Percentiles rank a stretch among this genome's conserved stretches.
Conservation (phyloP, 805 yeast species). For the Wickerhamiella alocasiicola region DNA sequence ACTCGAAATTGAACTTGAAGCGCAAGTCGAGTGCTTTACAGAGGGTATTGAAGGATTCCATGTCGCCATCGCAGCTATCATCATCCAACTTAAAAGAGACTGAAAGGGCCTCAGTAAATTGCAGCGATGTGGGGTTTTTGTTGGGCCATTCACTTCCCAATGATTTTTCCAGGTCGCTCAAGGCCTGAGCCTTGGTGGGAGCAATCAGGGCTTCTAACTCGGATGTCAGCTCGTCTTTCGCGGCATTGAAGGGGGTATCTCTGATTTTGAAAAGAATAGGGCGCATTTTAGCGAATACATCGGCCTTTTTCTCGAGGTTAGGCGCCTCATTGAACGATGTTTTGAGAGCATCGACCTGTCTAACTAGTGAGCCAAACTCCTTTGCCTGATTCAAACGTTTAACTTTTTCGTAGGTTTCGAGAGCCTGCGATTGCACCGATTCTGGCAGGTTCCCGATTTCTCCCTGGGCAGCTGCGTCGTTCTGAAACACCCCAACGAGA, state of each 20-base stretch:
- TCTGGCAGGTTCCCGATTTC: not conserved
- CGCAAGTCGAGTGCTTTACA: slow-evolving; percentile 36
- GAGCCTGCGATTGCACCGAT: not conserved
- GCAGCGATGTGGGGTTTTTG: slow-evolving; percentile 11
- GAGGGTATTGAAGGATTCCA: slow-evolving; percentile 35
- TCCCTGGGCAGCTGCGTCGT: not conserved
- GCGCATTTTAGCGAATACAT: not conserved
- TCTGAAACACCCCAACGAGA: slow-evolving; percentile 1
- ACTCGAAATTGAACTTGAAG: slow-evolving; percentile 49
- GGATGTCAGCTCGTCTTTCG: not conserved
- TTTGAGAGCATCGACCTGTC: slow-evolving; percentile 1
- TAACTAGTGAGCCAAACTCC: not conserved
- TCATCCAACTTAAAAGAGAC: slow-evolving; percentile 5
- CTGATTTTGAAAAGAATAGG: slow-evolving; percentile 1
- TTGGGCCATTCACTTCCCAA: slow-evolving; percentile 17
- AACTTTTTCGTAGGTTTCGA: not conserved
- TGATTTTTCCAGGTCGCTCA: not conserved
- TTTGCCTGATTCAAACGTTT: not conserved
- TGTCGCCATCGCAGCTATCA: not conserved
- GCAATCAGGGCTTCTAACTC: not conserved
- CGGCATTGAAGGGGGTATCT: not conserved
- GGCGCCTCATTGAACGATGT: not conserved
- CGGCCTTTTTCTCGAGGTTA: not conserved
- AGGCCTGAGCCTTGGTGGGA: not conserved
- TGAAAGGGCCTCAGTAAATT: slow-evolving; percentile 5